phyloP scores from a whole-genome alignment of 768 basidiomycete genomes.

The Mycena capillaripes region DNA sequence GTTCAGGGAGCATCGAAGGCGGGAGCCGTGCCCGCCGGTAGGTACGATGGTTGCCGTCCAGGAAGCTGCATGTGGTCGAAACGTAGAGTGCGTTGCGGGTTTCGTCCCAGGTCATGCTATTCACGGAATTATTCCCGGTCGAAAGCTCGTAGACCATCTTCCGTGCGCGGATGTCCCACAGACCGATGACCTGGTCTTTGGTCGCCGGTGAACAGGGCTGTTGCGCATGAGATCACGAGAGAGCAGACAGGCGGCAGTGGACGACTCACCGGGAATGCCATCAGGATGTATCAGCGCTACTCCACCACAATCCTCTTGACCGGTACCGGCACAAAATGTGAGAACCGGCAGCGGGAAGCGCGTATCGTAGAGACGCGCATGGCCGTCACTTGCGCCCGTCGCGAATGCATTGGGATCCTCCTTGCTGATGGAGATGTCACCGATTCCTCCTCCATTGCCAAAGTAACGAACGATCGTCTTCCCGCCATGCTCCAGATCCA shows the following conservation, averaged over 20 bases:
- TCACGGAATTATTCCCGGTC: slow-evolving; percentile 59
- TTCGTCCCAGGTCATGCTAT: slow-evolving; percentile 51
- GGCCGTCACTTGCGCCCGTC: slow-evolving; percentile 54
- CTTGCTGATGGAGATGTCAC: slow-evolving; percentile 44
- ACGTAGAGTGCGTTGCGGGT: slow-evolving; percentile 48
- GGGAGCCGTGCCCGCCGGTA: slow-evolving; percentile 43
- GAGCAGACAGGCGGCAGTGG: neutral
- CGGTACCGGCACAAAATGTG: slow-evolving; percentile 43
- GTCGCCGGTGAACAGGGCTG: slow-evolving; percentile 46
- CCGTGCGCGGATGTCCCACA: slow-evolving; percentile 58
- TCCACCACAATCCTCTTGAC: slow-evolving; percentile 37
- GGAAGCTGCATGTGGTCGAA: slow-evolving; percentile 49
- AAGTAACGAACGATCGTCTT: slow-evolving; percentile 49
- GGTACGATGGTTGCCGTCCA: slow-evolving; percentile 42
- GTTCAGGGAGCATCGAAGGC: slow-evolving; percentile 31
- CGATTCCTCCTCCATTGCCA: slow-evolving; percentile 53
- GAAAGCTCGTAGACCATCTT: slow-evolving; percentile 56
- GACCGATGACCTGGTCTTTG: slow-evolving; percentile 50
- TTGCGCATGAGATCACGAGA: neutral
- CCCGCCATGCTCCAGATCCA: slow-evolving; percentile 54
- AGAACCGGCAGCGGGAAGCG: slow-evolving; percentile 52
- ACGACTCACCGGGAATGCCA: slow-evolving; percentile 51
- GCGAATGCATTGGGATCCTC: slow-evolving; percentile 53
- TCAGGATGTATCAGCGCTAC: slow-evolving; percentile 52
- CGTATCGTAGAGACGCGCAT: slow-evolving; percentile 54